Evolutionary conservation across 768 basidiomycete species (phyloP), one percentile per base, ranked within the genome.

Genomic region (Lactarius vividus): DNA sequence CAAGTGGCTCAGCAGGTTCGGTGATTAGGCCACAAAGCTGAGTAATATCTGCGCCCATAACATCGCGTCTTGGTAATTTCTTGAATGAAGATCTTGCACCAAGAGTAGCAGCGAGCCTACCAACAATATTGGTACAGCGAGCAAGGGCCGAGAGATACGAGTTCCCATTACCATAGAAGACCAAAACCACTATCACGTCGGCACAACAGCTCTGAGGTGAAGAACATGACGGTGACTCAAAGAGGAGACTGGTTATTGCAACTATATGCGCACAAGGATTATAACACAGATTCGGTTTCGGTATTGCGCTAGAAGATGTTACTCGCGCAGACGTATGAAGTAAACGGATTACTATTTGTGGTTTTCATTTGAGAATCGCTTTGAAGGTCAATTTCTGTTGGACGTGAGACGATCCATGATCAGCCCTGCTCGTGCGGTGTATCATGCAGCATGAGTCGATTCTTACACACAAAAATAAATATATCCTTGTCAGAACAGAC

Each of bases 101-200:
- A 28, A 96, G 80, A 1, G 94, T 96, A 1, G 94, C 94, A 9
- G 92, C 92, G 28, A 96, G 85, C 94, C 94, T 96, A 49, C 55
- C 7, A 28, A 58, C 28, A 26, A 16, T 23, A 53, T 57, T 66
- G 26, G 65, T 35, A 57, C 31, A 23, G 44, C 28, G 55, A 15
- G 33, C 57, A 53, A 29, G 2, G 44, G 16, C 28, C 20, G 33
- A 67, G 65, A 64, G 62, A 52, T 26, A 44, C 4, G 23, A 15
- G 56, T 18, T 18, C 33, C 33, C 29, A 46, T 53, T 74, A 92
- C 92, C 92, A 94, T 23, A 94, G 80, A n/a, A 94, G 83, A 64
- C 94, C 94, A 72, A 92, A 94, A 16, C 94, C 92, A 70, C 88
- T 92, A 71, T 96, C 92, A 65, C 93, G 81, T 71, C 84, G 87